These are phyloP conservation scores for Penicillium atrosanguineum DNA, from an alignment of 495 filamentous ascomycete species.

Conservation along the genomic window DNA sequence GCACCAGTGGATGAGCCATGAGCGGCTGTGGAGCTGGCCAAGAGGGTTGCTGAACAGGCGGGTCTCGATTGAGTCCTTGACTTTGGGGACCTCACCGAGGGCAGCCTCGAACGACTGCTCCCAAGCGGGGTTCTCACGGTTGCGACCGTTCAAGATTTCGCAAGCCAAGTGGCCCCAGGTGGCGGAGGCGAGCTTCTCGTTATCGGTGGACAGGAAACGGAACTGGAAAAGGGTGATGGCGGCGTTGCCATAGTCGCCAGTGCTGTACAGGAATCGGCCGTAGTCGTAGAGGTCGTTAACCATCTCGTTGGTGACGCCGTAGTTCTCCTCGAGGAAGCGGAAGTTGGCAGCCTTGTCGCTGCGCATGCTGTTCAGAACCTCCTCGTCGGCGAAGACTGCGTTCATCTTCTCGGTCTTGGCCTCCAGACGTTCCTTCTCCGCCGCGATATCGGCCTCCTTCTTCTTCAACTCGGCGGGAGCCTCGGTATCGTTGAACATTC, in stretches of 20 bases:
- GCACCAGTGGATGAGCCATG: slow-evolving; percentile 96
- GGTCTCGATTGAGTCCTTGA: slow-evolving; percentile 88
- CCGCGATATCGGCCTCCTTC: slow-evolving; percentile 84
- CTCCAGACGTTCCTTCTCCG: slow-evolving; percentile 73
- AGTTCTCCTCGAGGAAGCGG: slow-evolving; percentile 90
- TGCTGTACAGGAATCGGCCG: slow-evolving; percentile 94
- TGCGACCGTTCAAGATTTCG: slow-evolving; percentile 82
- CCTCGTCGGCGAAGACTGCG: slow-evolving; percentile 77
- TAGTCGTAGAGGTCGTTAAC: slow-evolving; percentile 91
- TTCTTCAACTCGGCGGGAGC: slow-evolving; percentile 81
- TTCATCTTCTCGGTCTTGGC: slow-evolving; percentile 83
- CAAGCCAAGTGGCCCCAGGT: slow-evolving; percentile 96
- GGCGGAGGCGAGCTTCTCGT: slow-evolving; percentile 90
- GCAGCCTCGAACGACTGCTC: slow-evolving; percentile 55
- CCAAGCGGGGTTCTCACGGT: slow-evolving; percentile 49
- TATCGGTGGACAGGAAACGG: slow-evolving; percentile 94
- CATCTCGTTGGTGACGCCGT: slow-evolving; percentile 90
- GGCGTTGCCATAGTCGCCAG: slow-evolving; percentile 85
- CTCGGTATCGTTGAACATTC: slow-evolving; percentile 76
- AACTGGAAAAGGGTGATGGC: slow-evolving; percentile 91
- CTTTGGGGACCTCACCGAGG: slow-evolving; percentile 93
- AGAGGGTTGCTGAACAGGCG: slow-evolving; percentile 94
- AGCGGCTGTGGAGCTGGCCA: slow-evolving; percentile 89
- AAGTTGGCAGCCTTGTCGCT: slow-evolving; percentile 97
- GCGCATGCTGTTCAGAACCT: slow-evolving; percentile 81